Conservation (phyloP, 2,329 filamentous ascomycete genomes). For the Zymoseptoria tritici region DNA sequence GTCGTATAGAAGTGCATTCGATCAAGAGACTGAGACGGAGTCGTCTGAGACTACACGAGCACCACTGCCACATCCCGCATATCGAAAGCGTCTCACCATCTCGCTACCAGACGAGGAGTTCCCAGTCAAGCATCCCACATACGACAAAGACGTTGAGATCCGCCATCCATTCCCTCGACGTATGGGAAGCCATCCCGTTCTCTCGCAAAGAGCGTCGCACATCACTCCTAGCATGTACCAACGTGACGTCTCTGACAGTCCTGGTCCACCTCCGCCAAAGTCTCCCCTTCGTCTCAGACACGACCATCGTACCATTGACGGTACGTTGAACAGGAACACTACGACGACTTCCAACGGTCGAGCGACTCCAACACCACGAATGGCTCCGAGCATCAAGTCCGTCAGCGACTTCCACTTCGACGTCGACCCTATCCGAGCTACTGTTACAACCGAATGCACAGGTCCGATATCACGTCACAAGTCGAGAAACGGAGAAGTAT, state of each 20-base stretch:
- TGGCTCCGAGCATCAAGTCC: constrained; percentile 25
- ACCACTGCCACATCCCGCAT: constrained; percentile 17
- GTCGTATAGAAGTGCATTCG: constrained; percentile 19
- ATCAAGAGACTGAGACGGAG: constrained; percentile 16
- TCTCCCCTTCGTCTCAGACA: constrained; percentile 25
- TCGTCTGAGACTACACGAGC: constrained; percentile 18
- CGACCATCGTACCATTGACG: constrained; percentile 23
- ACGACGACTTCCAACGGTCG: constrained; percentile 12
- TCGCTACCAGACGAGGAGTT: constrained; percentile 24
- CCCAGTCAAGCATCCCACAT: constrained; percentile 21
- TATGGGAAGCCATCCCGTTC: constrained; percentile 24
- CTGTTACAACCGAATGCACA: constrained; percentile 28
- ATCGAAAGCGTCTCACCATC: constrained; percentile 12
- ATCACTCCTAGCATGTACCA: constrained; percentile 23
- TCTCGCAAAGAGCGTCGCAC: constrained; percentile 27
- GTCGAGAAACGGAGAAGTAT: constrained; percentile 18
- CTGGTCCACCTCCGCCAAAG: constrained; percentile 29
- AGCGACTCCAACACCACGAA: constrained; percentile 20
- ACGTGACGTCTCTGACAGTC: constrained; percentile 22
- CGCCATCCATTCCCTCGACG: constrained; percentile 25
- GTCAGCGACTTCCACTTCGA: constrained; percentile 21
- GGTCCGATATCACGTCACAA: constrained; percentile 27
- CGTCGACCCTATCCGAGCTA: constrained; percentile 19
- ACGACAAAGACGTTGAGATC: constrained; percentile 23
- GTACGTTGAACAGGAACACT: constrained; percentile 5